These are phyloP conservation scores for Solanum chmielewskii DNA, from an alignment of 257 asterid species.

Conservation along the genomic window DNA sequence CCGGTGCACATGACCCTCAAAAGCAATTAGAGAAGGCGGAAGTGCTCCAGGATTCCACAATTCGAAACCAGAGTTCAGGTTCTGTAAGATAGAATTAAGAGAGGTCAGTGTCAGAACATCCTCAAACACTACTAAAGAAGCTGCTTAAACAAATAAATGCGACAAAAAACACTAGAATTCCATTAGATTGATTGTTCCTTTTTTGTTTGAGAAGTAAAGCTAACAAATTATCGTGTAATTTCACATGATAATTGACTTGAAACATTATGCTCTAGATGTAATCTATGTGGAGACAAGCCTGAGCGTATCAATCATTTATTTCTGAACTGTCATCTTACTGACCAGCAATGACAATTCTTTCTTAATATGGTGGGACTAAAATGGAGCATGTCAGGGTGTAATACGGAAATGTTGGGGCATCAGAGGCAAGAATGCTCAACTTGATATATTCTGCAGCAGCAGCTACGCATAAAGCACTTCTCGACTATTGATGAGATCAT, in stretches of 20 bases:
- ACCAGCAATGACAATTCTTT: background rate
- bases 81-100: slow-evolving; percentile 23
- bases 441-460: background rate
- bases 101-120: background rate
- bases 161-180: background rate
- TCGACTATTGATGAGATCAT: background rate
- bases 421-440: background rate
- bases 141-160: background rate
- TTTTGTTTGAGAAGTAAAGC: background rate
- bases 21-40: slow-evolving; percentile 75
- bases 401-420: background rate
- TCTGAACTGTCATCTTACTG: background rate
- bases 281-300: background rate
- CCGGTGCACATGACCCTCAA: slow-evolving; percentile 53
- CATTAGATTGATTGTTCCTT: background rate
- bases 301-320: background rate
- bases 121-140: background rate
- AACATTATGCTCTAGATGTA: background rate
- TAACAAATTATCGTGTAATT: background rate
- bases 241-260: background rate
- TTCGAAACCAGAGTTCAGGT: slow-evolving; percentile 47
- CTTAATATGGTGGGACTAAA: background rate
- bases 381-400: background rate
- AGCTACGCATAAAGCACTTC: background rate
- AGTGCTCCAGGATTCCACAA: slow-evolving; percentile 81